Conservation (phyloP, 768 basidiomycete genomes). For the Auricularia sp. region DNA sequence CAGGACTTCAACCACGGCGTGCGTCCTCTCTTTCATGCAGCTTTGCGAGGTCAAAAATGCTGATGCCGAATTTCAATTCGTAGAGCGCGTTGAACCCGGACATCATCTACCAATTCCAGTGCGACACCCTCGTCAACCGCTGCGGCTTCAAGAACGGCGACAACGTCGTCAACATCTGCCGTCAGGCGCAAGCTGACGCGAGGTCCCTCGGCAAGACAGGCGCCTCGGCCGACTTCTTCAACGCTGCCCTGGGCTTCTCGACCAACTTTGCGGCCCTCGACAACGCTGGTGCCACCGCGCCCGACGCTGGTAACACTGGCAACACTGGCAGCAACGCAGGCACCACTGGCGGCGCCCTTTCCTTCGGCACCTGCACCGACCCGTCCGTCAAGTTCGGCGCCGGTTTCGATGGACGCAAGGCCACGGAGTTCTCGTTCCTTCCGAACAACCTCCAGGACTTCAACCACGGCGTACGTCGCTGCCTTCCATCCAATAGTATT, state of each 20-base stretch:
- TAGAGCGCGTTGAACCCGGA: slow-evolving; percentile 38
- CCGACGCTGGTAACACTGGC: slow-evolving; percentile 6
- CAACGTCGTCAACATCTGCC: background rate
- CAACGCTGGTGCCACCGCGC: slow-evolving; percentile 15
- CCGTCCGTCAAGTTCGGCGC: slow-evolving; percentile 45
- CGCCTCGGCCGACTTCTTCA: slow-evolving; percentile 10
- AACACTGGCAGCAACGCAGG: slow-evolving; percentile 2
- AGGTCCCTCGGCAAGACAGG: slow-evolving; percentile 4
- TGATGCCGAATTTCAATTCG: too few relatives aligned
- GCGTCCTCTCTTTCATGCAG: too few relatives aligned
- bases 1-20: slow-evolving; percentile 1
- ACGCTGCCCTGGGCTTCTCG: slow-evolving; percentile 8
- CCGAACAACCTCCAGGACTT: background rate
- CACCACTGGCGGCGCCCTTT: slow-evolving; percentile 1
- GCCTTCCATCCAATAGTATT: too few relatives aligned
- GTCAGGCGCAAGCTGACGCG: background rate
- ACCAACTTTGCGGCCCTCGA: slow-evolving; percentile 19
- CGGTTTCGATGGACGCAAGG: slow-evolving; percentile 46
- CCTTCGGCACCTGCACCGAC: slow-evolving; percentile 43
- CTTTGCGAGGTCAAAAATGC: too few relatives aligned
- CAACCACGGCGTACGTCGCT: slow-evolving; percentile 19
- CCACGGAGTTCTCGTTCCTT: slow-evolving; percentile 34
- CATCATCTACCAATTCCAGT: slow-evolving; percentile 51
- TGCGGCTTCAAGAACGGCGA: slow-evolving; percentile 23
- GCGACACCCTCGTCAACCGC: slow-evolving; percentile 41